Conservation (phyloP, 2,329 filamentous ascomycete species). For the Tolypocladium nubicola region DNA sequence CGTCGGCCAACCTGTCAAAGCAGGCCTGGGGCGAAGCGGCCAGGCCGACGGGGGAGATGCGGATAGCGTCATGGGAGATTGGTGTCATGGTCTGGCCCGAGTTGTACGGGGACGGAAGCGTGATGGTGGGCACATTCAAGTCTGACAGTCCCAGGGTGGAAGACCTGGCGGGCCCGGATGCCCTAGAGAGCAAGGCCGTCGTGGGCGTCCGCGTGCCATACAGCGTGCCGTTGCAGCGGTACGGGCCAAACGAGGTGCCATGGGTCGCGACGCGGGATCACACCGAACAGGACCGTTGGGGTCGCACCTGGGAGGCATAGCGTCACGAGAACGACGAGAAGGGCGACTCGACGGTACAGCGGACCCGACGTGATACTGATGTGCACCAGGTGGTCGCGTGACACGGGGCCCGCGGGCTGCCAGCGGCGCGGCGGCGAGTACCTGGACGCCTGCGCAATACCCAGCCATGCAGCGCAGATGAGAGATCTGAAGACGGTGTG, state of each 20-base stretch:
- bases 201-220: conserved; percentile 78
- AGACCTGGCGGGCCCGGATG: conserved; percentile 7
- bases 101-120: conserved; percentile 34
- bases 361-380: too few relatives aligned
- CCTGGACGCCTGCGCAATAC: background rate
- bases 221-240: conserved; percentile 60
- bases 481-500: background rate
- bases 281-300: conserved; percentile 50
- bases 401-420: background rate
- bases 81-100: conserved; percentile 77
- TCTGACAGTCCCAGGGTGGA: conserved; percentile 40
- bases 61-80: conserved; percentile 73
- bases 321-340: background rate
- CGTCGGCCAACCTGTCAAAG: conserved; percentile 83
- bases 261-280: conserved; percentile 63
- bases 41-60: conserved; percentile 47
- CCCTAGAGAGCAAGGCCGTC: conserved; percentile 20
- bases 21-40: conserved; percentile 73
- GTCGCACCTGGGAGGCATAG: conserved; percentile 24
- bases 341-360: too few relatives aligned
- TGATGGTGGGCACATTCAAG: conserved; percentile 61
- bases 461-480: background rate
- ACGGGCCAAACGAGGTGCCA: conserved; percentile 52
- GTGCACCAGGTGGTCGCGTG: too few relatives aligned
- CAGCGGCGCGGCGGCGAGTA: background rate